Evolutionary conservation across 2,329 filamentous ascomycete genomes (phyloP).

Genomic region (Cladophialophora immunda): DNA sequence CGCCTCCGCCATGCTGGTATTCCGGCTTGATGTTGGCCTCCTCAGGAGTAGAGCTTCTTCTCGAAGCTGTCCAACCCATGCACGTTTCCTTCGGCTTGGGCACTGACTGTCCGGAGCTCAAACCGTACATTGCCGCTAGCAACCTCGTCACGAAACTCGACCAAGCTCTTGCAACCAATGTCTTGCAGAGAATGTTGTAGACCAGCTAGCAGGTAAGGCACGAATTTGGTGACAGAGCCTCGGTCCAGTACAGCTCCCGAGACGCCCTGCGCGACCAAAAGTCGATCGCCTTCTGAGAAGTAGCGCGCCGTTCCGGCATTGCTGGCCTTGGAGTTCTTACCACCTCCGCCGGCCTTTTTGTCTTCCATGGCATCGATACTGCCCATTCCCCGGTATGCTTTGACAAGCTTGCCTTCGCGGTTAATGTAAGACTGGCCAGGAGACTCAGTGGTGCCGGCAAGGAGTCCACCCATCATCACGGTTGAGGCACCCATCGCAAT

Average conservation of each 20-base stretch:
- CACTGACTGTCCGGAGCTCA: constrained; percentile 91
- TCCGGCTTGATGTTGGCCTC: neutral
- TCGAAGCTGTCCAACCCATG: constrained; percentile 97
- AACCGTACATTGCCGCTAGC: constrained; percentile 81
- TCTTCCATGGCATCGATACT: constrained; percentile 99
- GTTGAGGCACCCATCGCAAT: constrained; percentile 92
- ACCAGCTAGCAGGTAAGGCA: constrained; percentile 93
- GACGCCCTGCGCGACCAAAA: constrained; percentile 96
- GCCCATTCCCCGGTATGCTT: constrained; percentile 99
- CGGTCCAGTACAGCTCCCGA: constrained; percentile 71
- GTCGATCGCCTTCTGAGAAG: constrained; percentile 95
- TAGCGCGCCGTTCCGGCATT: constrained; percentile 98
- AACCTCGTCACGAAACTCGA: constrained; percentile 78
- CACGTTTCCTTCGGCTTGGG: constrained; percentile 94
- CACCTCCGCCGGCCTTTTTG: constrained; percentile 83
- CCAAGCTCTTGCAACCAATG: constrained; percentile 83
- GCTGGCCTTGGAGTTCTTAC: constrained; percentile 72
- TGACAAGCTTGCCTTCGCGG: constrained; percentile 95
- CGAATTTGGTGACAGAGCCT: constrained; percentile 88
- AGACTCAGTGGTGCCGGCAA: constrained; percentile 96
- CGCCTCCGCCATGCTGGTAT: constrained; percentile 21
- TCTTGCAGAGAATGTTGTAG: constrained; percentile 98
- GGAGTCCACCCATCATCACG: constrained; percentile 98
- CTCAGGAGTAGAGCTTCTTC: constrained; percentile 97
- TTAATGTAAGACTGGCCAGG: constrained; percentile 97